A percentile compares a stretch with the other conserved stretches of the same genome.
phyloP scores from a whole-genome alignment of 495 filamentous ascomycete species.

The Tuber indicum region DNA sequence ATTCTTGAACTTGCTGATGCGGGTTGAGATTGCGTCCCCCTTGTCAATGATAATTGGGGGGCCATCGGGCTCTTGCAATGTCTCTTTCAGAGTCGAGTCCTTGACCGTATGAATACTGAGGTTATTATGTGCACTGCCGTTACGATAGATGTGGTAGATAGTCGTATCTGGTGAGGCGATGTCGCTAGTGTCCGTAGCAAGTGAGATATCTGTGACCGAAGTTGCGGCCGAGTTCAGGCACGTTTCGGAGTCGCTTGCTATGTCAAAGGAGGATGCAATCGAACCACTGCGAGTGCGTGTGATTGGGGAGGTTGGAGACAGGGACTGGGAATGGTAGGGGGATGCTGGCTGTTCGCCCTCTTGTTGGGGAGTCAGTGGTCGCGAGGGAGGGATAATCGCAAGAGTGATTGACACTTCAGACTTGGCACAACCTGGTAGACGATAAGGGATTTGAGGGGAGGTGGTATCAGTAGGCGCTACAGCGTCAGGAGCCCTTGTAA shows the following conservation, averaged over 20 bases:
- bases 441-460: neutral
- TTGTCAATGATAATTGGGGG: conserved; percentile 5
- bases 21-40: neutral
- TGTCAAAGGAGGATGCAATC: neutral
- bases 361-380: conserved; percentile 10
- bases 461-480: neutral
- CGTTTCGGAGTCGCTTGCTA: conserved; percentile 13
- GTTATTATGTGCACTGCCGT: conserved; percentile 6
- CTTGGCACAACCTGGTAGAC: neutral
- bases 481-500: neutral
- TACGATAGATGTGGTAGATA: conserved; percentile 28
- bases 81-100: conserved; percentile 15
- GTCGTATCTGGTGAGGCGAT: conserved; percentile 9
- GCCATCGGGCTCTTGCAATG: conserved; percentile 18
- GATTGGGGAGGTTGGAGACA: neutral
- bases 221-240: conserved; percentile 1
- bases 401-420: conserved; percentile 11
- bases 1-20: neutral
- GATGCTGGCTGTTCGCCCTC: neutral
- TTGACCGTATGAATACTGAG: conserved; percentile 19
- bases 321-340: neutral
- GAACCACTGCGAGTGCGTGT: neutral
- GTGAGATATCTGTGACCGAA: conserved; percentile 18
- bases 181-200: neutral
- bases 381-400: conserved; percentile 17